Evolutionary conservation across 2,329 filamentous ascomycete genomes (phyloP), one percentile per base, ranked within the genome.

Genomic region (Fusarium circinatum): DNA sequence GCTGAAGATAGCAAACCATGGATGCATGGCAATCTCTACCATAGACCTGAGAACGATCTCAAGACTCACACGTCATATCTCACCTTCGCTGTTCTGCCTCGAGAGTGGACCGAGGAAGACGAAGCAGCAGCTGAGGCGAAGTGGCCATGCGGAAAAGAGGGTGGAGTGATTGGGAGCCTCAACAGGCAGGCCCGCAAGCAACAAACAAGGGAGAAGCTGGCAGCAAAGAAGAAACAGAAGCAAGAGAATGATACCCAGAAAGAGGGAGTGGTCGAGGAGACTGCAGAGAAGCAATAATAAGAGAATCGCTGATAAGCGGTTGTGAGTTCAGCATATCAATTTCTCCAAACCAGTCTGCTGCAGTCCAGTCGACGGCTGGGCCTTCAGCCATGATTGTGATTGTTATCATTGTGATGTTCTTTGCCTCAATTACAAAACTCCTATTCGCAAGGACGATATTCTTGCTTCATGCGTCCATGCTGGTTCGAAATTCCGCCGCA

Each of bases 31-130:
- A 89, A 90, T 34, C 79, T 98, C 45, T 88, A 94, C 36, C 94
- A 97, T 78, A 89, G 94, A 30, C 91, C 93, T 0, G 96, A 99
- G 84, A 85, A 91, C 1, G 96, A 99, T 79, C 85, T 98, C 68
- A 98, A 98, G 87, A 96, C 94, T 13, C 96, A 99, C 83, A 99
- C 96, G 0, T 96, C 93, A n/a, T 99, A 99, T 81, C 88, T 99
- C 9, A 93, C 97, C 9, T 99, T 99, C 84, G 96, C 96, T 0
- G 86, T 96, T 7, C 83, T 99, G 68, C 96, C 96, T n/a, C 88
- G 91, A 48, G 91, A 93, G 71, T 99, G 96, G 96, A 91, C 86
- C 1, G 92, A 90, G 41, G 93, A 93, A 68, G 94, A 98, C 74
- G 96, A 99, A 83, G 88, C 88, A 38, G 87, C 87, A 36, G 91